phyloP scores from a whole-genome alignment of 2,329 filamentous ascomycete genomes.

The Colletotrichum sp. region DNA sequence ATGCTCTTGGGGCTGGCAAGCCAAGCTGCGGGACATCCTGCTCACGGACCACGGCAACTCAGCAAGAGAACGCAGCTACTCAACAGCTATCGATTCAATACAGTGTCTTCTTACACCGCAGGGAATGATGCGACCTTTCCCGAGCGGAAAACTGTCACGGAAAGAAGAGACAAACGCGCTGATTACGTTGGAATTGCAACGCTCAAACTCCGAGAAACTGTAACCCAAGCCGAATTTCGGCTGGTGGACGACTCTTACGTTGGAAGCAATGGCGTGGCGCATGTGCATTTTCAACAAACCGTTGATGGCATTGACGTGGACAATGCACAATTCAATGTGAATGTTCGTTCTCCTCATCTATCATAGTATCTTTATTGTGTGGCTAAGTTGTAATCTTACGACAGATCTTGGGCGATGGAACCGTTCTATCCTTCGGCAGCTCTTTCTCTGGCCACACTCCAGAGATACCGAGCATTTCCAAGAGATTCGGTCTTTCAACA shows the following conservation, averaged over 20 bases:
- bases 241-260: conserved; percentile 58
- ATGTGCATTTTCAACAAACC: conserved; percentile 66
- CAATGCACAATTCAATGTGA: conserved; percentile 66
- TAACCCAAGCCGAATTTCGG: conserved; percentile 50
- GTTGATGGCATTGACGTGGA: conserved; percentile 63
- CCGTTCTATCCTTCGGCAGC: background rate
- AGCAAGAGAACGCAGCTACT: background rate
- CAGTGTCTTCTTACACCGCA: background rate
- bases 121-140: fast-evolving
- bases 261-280: conserved; percentile 58
- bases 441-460: background rate
- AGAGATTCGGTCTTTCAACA: fast-evolving
- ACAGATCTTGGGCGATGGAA: background rate
- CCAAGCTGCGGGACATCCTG: background rate
- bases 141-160: fast-evolving
- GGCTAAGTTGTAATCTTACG: background rate
- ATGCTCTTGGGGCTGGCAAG: background rate
- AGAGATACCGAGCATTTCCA: background rate
- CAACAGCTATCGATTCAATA: background rate
- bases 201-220: conserved; percentile 44
- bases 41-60: background rate
- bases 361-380: background rate
- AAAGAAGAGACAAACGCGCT: conserved; percentile 23
- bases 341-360: conserved; percentile 41
- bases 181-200: conserved; percentile 49